Evolutionary conservation across 2,329 filamentous ascomycete genomes (phyloP).

Genomic region (Arthrobotrys megalospora): DNA sequence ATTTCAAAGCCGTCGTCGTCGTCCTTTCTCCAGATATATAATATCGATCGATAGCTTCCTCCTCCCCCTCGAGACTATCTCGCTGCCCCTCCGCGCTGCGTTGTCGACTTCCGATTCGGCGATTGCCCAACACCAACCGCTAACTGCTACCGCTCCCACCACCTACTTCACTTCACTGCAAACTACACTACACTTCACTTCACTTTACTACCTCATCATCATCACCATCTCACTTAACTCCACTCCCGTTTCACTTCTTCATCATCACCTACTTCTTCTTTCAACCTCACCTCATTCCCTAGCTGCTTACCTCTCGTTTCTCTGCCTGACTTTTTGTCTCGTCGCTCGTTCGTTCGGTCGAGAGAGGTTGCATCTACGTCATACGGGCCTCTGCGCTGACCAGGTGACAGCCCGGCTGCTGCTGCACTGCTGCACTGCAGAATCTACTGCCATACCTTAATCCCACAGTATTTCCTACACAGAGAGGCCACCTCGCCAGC

Average conservation of each 20-base stretch:
- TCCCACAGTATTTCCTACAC: slow-evolving; percentile 6
- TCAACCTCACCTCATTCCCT: slow-evolving; percentile 1
- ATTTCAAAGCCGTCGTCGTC: neutral
- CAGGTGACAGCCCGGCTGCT: slow-evolving; percentile 26
- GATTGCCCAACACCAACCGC: slow-evolving; percentile 25
- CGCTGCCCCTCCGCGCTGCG: slow-evolving; percentile 37
- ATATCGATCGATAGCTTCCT: slow-evolving; percentile 1
- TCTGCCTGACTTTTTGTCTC: neutral
- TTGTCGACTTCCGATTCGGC: slow-evolving; percentile 61
- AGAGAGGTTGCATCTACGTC: slow-evolving; percentile 20
- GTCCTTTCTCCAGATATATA: slow-evolving; percentile 3
- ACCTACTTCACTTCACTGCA: neutral
- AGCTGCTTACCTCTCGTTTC: neutral
- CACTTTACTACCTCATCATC: neutral
- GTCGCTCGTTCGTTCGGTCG: slow-evolving; percentile 11
- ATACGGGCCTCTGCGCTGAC: slow-evolving; percentile 24
- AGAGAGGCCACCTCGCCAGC: slow-evolving; percentile 22
- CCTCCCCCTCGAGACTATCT: slow-evolving; percentile 7
- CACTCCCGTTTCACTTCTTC: neutral
- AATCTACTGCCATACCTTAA: slow-evolving; percentile 3
- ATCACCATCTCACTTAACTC: neutral
- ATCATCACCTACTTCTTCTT: slow-evolving; percentile 6
- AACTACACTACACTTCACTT: slow-evolving; percentile 4
- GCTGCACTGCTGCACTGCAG: slow-evolving; percentile 8
- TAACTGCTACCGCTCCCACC: neutral